These are phyloP conservation scores for Ophiognomonia clavigignenti-juglandacearum DNA, from an alignment of 2,329 filamentous ascomycete species.

Conservation along the genomic window DNA sequence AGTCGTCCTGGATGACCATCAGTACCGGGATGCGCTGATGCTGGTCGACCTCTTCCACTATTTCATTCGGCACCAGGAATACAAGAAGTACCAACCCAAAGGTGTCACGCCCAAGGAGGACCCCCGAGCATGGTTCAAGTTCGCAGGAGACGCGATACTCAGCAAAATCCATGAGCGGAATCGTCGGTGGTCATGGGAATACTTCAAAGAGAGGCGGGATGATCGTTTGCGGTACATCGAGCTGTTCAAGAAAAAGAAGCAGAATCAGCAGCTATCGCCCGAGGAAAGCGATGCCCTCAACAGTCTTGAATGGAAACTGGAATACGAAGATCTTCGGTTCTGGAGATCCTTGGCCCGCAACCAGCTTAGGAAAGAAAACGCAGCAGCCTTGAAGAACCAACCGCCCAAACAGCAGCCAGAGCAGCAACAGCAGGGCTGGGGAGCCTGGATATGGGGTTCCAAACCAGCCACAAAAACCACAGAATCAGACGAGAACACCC, in stretches of 20 bases:
- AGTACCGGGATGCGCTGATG: conserved; percentile 97
- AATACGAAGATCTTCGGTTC: conserved; percentile 93
- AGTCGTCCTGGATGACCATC: conserved; percentile 93
- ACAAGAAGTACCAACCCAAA: conserved; percentile 88
- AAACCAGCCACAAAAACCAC: conserved; percentile 55
- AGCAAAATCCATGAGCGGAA: conserved; percentile 95
- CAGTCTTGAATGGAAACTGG: conserved; percentile 77
- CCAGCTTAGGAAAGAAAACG: conserved; percentile 90
- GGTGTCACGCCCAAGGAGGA: conserved; percentile 78
- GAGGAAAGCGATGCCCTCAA: conserved; percentile 70
- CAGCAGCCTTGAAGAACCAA: conserved; percentile 71
- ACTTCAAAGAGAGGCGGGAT: conserved; percentile 87
- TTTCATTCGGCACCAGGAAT: conserved; percentile 95
- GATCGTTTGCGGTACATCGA: conserved; percentile 85
- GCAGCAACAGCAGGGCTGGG: conserved; percentile 76
- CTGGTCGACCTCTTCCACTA: conserved; percentile 98
- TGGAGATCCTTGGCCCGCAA: conserved; percentile 94
- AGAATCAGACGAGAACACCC: conserved; percentile 68
- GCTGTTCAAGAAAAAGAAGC: conserved; percentile 91
- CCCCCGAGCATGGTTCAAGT: conserved; percentile 85
- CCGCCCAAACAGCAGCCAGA: conserved; percentile 38
- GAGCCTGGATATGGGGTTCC: conserved; percentile 85
- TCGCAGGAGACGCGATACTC: conserved; percentile 83
- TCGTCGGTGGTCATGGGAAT: conserved; percentile 91
- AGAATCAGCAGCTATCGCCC: conserved; percentile 63